Evolutionary conservation across 192 early-diverging fungal genomes (phyloP).

Genomic region (Rhizoclosmatium globosum): DNA sequence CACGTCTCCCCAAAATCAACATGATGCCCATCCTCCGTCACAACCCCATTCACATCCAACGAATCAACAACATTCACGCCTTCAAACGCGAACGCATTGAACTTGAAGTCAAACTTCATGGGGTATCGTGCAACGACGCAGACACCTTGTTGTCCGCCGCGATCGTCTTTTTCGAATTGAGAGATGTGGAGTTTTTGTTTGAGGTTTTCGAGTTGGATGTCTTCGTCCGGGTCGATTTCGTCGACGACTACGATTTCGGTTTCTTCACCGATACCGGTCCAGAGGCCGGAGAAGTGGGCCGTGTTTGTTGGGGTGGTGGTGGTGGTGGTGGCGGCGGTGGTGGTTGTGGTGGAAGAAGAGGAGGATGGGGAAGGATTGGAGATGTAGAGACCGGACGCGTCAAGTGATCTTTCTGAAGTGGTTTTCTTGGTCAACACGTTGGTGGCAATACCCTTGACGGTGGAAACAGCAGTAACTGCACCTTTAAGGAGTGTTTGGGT

Average conservation of each 20-base stretch:
- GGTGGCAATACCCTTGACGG: not conserved
- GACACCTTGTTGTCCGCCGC: not conserved
- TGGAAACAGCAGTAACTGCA: not conserved
- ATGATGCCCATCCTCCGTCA: not conserved
- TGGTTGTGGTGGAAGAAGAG: not conserved
- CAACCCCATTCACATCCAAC: conserved; percentile 27
- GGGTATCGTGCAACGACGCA: conserved; percentile 22
- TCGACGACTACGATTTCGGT: conserved; percentile 15
- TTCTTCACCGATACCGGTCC: conserved; percentile 30
- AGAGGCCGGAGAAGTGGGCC: conserved; percentile 11
- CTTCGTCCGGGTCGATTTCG: conserved; percentile 14
- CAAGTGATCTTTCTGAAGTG: not conserved
- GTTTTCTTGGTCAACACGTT: not conserved
- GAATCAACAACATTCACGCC: conserved; percentile 20
- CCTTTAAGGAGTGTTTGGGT: not conserved
- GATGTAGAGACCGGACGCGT: too few species aligned
- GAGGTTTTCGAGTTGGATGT: not conserved
- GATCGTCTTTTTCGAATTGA: conserved; percentile 14
- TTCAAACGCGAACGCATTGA: not conserved
- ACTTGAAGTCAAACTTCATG: conserved; percentile 27
- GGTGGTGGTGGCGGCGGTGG: too few species aligned
- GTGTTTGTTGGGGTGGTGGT: not conserved
- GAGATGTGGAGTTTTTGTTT: not conserved
- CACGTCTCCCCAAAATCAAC: conserved; percentile 28
- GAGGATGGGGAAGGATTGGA: not conserved